phyloP scores from a whole-genome alignment of 139 green algal genomes.

The Limnomonas spitsbergensis region DNA sequence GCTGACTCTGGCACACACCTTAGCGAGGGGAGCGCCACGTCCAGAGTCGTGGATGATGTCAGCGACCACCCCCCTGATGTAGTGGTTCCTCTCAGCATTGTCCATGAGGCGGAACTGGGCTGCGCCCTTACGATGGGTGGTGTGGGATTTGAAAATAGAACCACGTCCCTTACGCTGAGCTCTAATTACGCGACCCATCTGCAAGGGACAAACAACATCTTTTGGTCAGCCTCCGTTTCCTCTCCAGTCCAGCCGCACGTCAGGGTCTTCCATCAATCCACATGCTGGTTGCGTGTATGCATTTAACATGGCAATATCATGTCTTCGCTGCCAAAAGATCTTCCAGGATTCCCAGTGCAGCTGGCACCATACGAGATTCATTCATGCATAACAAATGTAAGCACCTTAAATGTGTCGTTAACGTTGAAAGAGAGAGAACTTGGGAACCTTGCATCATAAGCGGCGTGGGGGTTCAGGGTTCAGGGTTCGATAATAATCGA shows the following conservation, averaged over 20 bases:
- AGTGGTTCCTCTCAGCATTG: conserved; percentile 83
- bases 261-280: no score
- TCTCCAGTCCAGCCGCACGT: no score
- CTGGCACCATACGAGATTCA: no score
- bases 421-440: not conserved
- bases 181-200: conserved; percentile 98
- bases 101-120: conserved; percentile 86
- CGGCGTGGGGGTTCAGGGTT: no score
- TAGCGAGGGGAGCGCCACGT: conserved; percentile 91
- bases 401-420: not conserved
- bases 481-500: no score
- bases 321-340: no score
- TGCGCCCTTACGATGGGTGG: conserved; percentile 91
- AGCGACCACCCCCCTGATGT: conserved; percentile 93
- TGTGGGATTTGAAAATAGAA: conserved; percentile 94
- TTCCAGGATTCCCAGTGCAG: no score
- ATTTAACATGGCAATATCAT: no score
- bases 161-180: conserved; percentile 97
- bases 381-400: no score
- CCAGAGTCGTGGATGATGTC: conserved; percentile 98
- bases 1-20: conserved; percentile 67
- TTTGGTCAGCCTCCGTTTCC: no score
- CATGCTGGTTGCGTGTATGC: no score
- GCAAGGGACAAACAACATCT: conserved; percentile 10
- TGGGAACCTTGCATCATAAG: no score